A percentile compares a stretch with the other conserved stretches of the same genome.
Conservation (phyloP, 306 rosid genomes). For the Crotalaria pallida region DNA sequence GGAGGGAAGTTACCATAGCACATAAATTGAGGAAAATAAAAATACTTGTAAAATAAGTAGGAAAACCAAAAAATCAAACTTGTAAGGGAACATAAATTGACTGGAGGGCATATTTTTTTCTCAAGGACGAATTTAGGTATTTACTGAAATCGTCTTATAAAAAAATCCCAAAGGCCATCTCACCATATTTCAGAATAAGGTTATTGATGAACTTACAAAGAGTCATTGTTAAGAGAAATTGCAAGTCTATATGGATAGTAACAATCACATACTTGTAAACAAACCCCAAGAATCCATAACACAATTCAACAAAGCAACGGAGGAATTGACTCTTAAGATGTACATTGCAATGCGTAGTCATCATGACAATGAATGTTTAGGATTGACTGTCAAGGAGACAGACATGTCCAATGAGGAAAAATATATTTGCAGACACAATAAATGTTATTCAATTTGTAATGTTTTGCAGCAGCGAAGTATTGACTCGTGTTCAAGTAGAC, state of each 20-base stretch:
- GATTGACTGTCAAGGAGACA: background rate
- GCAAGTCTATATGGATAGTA: background rate
- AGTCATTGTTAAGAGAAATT: background rate
- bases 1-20: too few species aligned
- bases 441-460: too few species aligned
- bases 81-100: too few species aligned
- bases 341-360: background rate
- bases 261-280: background rate
- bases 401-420: background rate
- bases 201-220: background rate
- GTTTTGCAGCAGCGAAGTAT: too few species aligned
- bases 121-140: too few species aligned
- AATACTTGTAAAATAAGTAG: too few species aligned
- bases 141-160: too few species aligned
- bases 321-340: background rate
- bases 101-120: too few species aligned
- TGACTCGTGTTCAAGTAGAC: background rate
- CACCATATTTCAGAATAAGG: too few species aligned
- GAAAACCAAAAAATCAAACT: too few species aligned
- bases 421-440: background rate
- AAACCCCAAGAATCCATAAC: background rate
- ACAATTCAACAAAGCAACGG: background rate
- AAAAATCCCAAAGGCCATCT: too few species aligned
- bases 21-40: too few species aligned
- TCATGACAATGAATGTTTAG: background rate